These are phyloP conservation scores for Immersiella caudata DNA, from an alignment of 495 filamentous ascomycete species.

Conservation along the genomic window DNA sequence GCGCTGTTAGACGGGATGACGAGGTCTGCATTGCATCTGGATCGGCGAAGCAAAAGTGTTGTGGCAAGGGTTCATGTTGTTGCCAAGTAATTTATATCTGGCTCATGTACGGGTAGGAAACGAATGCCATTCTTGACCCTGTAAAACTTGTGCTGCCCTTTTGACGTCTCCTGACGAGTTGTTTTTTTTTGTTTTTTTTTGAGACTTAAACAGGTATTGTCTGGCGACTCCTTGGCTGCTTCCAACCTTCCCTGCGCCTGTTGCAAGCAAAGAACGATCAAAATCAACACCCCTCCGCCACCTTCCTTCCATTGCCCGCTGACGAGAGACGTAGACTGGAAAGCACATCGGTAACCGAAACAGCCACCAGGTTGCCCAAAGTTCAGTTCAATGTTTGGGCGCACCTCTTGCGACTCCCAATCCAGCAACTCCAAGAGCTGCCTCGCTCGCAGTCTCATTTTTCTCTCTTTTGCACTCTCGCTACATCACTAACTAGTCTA, in stretches of 20 bases:
- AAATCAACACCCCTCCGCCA: not conserved
- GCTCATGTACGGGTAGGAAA: not conserved
- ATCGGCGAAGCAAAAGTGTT: conserved; percentile 37
- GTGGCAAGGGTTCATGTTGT: conserved; percentile 21
- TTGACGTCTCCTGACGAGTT: not conserved
- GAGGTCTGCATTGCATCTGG: conserved; percentile 50
- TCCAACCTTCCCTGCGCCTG: too few species aligned
- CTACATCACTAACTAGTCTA: conserved; percentile 15
- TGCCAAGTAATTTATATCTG: conserved; percentile 14
- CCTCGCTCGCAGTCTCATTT: conserved; percentile 2
- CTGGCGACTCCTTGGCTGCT: too few species aligned
- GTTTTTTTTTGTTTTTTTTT: too few species aligned
- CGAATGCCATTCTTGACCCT: not conserved
- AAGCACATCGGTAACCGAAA: not conserved
- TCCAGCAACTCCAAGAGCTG: not conserved
- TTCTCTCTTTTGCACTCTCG: conserved; percentile 24
- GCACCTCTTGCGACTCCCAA: not conserved
- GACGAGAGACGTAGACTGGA: not conserved
- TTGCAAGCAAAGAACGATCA: not conserved
- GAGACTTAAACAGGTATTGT: too few species aligned
- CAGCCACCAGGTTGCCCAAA: not conserved
- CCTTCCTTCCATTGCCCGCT: not conserved
- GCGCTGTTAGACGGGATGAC: conserved; percentile 47
- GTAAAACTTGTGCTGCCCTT: not conserved
- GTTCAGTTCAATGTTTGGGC: not conserved